Conservation (phyloP, 202 grass and related monocot genomes). For the Musa balbisiana region DNA sequence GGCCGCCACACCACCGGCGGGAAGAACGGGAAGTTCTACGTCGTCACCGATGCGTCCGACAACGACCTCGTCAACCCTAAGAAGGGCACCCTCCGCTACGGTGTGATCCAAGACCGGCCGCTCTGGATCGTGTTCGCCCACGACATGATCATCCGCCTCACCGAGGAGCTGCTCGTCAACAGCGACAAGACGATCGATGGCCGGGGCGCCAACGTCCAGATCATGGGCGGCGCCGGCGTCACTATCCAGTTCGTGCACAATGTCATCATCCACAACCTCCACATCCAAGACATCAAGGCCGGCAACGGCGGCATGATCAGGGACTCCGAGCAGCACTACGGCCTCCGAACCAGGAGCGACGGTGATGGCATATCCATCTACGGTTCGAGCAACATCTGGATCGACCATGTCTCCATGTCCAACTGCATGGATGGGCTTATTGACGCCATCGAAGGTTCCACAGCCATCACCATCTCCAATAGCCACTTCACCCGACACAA, state of each 20-base stretch:
- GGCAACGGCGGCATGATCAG: conserved; percentile 35
- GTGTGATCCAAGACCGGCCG: conserved; percentile 41
- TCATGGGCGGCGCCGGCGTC: conserved; percentile 45
- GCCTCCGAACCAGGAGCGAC: conserved; percentile 35
- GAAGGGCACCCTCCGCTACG: conserved; percentile 56
- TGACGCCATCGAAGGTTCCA: conserved; percentile 49
- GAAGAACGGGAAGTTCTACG: conserved; percentile 43
- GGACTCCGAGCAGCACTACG: conserved; percentile 34
- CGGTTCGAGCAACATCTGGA: conserved; percentile 47
- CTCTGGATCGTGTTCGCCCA: conserved; percentile 68
- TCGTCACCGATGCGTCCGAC: conserved; percentile 53
- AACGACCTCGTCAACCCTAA: conserved; percentile 44
- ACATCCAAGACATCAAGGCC: conserved; percentile 45
- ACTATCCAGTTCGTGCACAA: conserved; percentile 49
- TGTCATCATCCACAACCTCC: conserved; percentile 59
- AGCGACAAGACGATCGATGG: conserved; percentile 85
- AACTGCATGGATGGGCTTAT: conserved; percentile 62
- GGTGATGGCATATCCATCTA: conserved; percentile 70
- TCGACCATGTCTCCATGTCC: conserved; percentile 70
- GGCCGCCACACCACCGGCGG: conserved; percentile 53
- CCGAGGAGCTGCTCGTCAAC: conserved; percentile 58
- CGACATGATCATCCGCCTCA: conserved; percentile 57
- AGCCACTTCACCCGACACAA: conserved; percentile 63
- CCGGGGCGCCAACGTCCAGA: conserved; percentile 61
- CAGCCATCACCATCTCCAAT: conserved; percentile 74